Evolutionary conservation across 2,329 filamentous ascomycete species (phyloP), one percentile per base, ranked within the genome.

Genomic region (Ophiostoma populinum): DNA sequence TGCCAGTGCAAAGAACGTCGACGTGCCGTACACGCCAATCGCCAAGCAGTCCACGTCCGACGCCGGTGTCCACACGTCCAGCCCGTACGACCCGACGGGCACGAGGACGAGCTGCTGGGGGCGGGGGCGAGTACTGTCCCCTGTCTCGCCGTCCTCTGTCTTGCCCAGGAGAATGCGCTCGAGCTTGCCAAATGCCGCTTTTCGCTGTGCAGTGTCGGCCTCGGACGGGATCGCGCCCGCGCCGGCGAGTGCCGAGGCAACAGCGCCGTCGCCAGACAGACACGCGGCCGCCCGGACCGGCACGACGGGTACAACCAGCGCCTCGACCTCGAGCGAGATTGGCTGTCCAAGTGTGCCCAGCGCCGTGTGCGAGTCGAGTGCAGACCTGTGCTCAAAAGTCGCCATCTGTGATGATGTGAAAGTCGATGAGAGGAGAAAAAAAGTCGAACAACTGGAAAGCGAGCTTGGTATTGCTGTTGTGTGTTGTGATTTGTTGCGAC

Each of bases 11-110:
- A 78, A 76, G 49, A 80, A 80, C 0, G 63, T 69, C 39, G 58
- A 61, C 2, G 70, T 54, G 46, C 70, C 70, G 38, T 75, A 69
- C 16, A 65, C 60, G 2, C 74, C 71, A 41, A 80, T 67, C 43
- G 65, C 76, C 6, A 80, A 58, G 44, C 71, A 73, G 50, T 80
- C 72, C 6, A 80, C 61, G 43, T 78, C 71, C 2, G 73, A 79
- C 0, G 59, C 49, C 2, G 55, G 46, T 2, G 66, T 70, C 70
- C 73, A 78, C 3, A 74, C 65, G 8, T 65, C 67, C 3, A 80
- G 54, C 3, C 66, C 69, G 45, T 73, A 77, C 1, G 75, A 79
- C 1, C 75, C 75, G n/a, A 78, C 70, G 0, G 73, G 61, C 6
- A 70, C 58, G 7, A 79, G 46, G 1, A 72, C 54, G 24, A 76